phyloP scores from a whole-genome alignment of 2,329 filamentous ascomycete genomes.

The Endothia cerciana region DNA sequence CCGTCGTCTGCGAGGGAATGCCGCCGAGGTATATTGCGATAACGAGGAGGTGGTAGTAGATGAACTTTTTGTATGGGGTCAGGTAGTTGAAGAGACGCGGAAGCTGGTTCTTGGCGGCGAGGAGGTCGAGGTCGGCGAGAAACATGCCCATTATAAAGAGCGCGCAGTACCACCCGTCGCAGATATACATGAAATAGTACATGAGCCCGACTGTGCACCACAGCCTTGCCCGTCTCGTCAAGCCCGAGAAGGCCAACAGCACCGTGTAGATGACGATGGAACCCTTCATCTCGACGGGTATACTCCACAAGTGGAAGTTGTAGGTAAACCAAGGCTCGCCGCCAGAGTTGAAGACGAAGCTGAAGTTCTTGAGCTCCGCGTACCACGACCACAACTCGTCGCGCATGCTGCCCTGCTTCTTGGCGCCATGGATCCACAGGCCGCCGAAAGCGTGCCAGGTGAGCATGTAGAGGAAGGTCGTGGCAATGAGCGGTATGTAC shows the following conservation, averaged over 20 bases:
- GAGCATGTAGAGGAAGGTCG: conserved; percentile 57
- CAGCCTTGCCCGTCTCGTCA: conserved; percentile 57
- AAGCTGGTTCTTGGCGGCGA: conserved; percentile 52
- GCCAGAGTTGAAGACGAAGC: conserved; percentile 64
- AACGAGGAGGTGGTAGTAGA: conserved; percentile 57
- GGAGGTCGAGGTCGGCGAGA: conserved; percentile 63
- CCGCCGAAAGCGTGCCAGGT: conserved; percentile 57
- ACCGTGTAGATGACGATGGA: conserved; percentile 66
- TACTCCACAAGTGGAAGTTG: conserved; percentile 66
- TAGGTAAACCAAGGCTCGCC: conserved; percentile 60
- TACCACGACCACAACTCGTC: conserved; percentile 57
- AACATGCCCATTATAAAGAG: conserved; percentile 66
- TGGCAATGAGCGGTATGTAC: conserved; percentile 56
- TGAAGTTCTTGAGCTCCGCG: conserved; percentile 69
- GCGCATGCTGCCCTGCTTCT: conserved; percentile 44
- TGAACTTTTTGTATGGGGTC: conserved; percentile 51
- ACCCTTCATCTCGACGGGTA: conserved; percentile 66
- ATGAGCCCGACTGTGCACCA: conserved; percentile 57
- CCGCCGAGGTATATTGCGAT: conserved; percentile 62
- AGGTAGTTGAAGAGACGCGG: conserved; percentile 53
- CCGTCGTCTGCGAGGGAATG: conserved; percentile 55
- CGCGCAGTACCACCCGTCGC: conserved; percentile 65
- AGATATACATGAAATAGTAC: conserved; percentile 69
- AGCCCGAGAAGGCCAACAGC: conserved; percentile 59
- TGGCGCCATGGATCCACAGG: conserved; percentile 46